Percentiles rank a stretch among this genome's conserved stretches.
These are phyloP conservation scores for Bolboschoenoplectus hybrid DNA, from an alignment of 202 grass and related monocot genomes.

Conservation along the genomic window DNA sequence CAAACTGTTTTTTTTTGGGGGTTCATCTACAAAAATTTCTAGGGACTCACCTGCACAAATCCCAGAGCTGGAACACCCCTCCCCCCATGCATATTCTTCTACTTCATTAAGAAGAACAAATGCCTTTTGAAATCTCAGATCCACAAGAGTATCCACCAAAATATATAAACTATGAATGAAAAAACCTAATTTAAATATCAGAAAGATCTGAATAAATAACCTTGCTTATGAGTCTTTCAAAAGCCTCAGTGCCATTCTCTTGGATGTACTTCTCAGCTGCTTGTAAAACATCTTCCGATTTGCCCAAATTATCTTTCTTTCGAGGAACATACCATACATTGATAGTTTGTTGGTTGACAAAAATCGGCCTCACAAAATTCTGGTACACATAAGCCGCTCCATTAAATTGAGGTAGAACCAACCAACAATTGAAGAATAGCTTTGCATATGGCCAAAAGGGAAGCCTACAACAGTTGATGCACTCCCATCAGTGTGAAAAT, in stretches of 20 bases:
- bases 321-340: constrained; percentile 74
- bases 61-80: not conserved
- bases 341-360: constrained; percentile 75
- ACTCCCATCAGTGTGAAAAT: not conserved
- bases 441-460: constrained; percentile 96
- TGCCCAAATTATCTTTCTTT: constrained; percentile 53
- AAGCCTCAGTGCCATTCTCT: constrained; percentile 75
- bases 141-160: not conserved
- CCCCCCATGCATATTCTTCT: not conserved
- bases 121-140: not conserved
- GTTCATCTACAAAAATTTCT: not conserved
- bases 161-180: not conserved
- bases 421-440: constrained; percentile 95
- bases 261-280: constrained; percentile 86
- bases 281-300: constrained; percentile 79
- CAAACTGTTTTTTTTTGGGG: not conserved
- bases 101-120: not conserved
- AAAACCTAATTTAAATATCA: constrained; percentile 20
- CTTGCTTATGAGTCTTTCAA: constrained; percentile 85
- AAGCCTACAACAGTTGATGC: constrained; percentile 58
- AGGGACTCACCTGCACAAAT: not conserved
- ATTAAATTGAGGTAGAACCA: constrained; percentile 91
- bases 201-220: constrained; percentile 43
- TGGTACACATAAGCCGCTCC: constrained; percentile 95
- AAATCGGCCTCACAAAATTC: constrained; percentile 79